A percentile compares a stretch with the other conserved stretches of the same genome.
Conservation (phyloP, 2,329 filamentous ascomycete genomes). For the Elsinoe perseae region DNA sequence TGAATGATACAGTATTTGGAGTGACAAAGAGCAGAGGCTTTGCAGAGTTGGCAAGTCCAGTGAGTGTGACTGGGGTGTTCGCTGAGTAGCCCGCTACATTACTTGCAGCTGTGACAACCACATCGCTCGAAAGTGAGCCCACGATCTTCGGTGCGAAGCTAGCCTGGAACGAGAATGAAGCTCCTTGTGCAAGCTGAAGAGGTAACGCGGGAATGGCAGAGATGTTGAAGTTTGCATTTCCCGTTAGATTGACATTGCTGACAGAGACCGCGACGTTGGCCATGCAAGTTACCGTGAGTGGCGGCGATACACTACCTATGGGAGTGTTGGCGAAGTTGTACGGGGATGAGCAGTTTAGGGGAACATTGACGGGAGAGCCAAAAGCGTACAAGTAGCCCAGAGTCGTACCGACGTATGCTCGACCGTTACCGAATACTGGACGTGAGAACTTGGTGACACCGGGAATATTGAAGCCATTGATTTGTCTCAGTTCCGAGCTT, state of each 20-base stretch:
- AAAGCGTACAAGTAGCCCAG: conserved; percentile 49
- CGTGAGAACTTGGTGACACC: conserved; percentile 51
- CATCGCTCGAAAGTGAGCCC: conserved; percentile 42
- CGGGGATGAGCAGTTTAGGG: conserved; percentile 47
- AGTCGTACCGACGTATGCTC: conserved; percentile 48
- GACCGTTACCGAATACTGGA: conserved; percentile 51
- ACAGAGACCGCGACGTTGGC: conserved; percentile 42
- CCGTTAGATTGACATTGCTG: conserved; percentile 33
- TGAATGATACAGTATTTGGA: conserved; percentile 45
- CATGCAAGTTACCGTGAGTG: conserved; percentile 39
- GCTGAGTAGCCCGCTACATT: conserved; percentile 40
- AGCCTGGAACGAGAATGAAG: conserved; percentile 30
- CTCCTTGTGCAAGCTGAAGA: conserved; percentile 31
- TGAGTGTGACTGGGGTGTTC: conserved; percentile 41
- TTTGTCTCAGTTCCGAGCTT: conserved; percentile 37
- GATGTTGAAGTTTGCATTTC: conserved; percentile 34
- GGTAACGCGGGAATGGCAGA: conserved; percentile 27
- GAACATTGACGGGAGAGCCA: conserved; percentile 47
- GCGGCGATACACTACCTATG: conserved; percentile 32
- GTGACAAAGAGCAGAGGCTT: conserved; percentile 41
- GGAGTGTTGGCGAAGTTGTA: conserved; percentile 42
- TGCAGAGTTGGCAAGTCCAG: conserved; percentile 43
- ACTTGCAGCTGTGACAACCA: conserved; percentile 45
- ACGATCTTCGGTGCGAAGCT: conserved; percentile 44
- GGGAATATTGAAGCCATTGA: conserved; percentile 46